Evolutionary conservation across 2,329 filamentous ascomycete genomes (phyloP), one percentile per base, ranked within the genome.

Genomic region (Arthrobotrys entomopaga): DNA sequence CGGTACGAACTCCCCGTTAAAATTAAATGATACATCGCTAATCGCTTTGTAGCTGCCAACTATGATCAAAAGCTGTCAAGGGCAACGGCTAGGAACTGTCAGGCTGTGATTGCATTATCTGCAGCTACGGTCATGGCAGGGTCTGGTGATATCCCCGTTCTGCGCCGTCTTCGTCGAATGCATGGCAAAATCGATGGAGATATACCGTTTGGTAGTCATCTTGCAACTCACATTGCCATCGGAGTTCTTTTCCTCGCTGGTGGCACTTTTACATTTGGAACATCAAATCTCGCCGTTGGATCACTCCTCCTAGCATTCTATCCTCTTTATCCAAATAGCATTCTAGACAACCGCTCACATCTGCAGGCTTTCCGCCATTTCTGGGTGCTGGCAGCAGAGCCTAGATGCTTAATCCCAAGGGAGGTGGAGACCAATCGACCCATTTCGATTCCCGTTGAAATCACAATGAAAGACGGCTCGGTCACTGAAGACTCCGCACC

Each of bases 351-450:
- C 80, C 90, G 91, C 77, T 93, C 92, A 10, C 95, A 99, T 79
- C 85, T 99, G 4, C 95, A 99, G 83, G 95, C 96, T 2, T 95
- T 99, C 83, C 89, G 96, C 3, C 94, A 99, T 82, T 91, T 99
- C 79, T 99, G 95, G 95, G 94, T 97, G 10, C 85, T 99, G 2
- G 95, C 95, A 0, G 90, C 91, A 0, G 95, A 99, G 79, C 88
- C 92, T 8, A 88, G 96, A 59, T 98, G 94, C 80, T 86, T 99
- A 0, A 88, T 99, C 0, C 87, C 92, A 16, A 91, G 94, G 75
- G 95, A 99, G 78, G 87, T 95, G 2, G 89, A 95, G 71, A 96
- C 92, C 0, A 88, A 90, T 46, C 88, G 92, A 49, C 91, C 93
- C 0, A 87, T 97, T 56, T 87, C 88, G 6, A 86, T 93, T 1